These are phyloP conservation scores for Diplotaxis tenuifolia DNA, from an alignment of 345 rosid genomes.

Conservation along the genomic window DNA sequence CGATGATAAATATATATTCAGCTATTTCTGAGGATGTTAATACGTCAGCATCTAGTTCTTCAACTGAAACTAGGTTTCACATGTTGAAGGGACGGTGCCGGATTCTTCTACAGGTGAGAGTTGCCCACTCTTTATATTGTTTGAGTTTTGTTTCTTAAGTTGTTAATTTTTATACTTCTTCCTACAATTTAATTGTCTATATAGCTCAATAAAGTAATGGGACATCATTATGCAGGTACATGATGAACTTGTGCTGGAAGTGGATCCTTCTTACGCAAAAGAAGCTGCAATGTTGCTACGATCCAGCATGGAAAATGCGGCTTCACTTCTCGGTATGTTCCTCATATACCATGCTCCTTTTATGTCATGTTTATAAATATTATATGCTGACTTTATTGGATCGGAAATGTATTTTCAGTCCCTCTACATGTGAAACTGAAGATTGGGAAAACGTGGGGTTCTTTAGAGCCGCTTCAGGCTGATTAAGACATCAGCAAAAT, in stretches of 20 bases:
- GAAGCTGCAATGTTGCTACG: constrained; percentile 71
- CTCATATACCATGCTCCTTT: neutral
- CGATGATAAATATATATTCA: constrained; percentile 75
- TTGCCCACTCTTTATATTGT: neutral
- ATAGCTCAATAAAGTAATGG: neutral
- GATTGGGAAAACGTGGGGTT: constrained; percentile 96
- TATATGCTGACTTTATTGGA: neutral
- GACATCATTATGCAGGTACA: constrained; percentile 56
- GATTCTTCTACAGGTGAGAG: constrained; percentile 77
- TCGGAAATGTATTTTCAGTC: constrained; percentile 44
- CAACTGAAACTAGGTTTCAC: constrained; percentile 48
- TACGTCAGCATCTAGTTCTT: constrained; percentile 41
- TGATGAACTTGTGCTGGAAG: constrained; percentile 90
- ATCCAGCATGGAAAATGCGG: constrained; percentile 81
- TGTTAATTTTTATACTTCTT: neutral
- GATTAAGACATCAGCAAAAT: constrained; percentile 37
- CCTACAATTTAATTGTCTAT: neutral
- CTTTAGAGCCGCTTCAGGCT: constrained; percentile 59
- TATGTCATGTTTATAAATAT: neutral
- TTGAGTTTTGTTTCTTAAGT: neutral
- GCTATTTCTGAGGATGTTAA: constrained; percentile 53
- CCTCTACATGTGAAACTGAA: constrained; percentile 82
- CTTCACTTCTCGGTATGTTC: constrained; percentile 61
- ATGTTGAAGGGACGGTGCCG: constrained; percentile 73
- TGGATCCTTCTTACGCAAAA: constrained; percentile 62